phyloP scores from a whole-genome alignment of 208 protist genomes.

The Trypanosoma avium region DNA sequence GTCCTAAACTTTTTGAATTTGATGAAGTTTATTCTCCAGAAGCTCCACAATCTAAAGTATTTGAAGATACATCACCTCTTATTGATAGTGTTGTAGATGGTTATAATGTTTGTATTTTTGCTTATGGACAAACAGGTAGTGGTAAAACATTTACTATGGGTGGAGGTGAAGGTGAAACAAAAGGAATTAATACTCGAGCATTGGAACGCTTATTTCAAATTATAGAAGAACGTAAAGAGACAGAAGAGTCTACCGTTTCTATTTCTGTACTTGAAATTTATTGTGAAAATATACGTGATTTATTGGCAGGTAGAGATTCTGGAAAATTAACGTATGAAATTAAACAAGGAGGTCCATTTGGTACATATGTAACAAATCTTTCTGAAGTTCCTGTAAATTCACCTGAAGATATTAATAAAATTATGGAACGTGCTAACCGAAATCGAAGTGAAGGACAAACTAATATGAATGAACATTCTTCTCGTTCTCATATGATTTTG shows the following conservation, averaged over 20 bases:
- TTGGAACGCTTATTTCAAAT: constrained; percentile 87
- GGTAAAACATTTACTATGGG: constrained; percentile 93
- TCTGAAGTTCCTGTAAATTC: constrained; percentile 71
- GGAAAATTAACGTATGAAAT: constrained; percentile 74
- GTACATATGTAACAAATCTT: constrained; percentile 91
- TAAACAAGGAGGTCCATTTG: constrained; percentile 85
- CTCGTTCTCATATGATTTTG: constrained; percentile 94
- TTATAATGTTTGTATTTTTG: constrained; percentile 95
- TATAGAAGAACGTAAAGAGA: constrained; percentile 86
- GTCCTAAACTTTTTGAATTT: constrained; percentile 91
- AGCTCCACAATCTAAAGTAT: constrained; percentile 80
- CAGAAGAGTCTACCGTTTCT: constrained; percentile 76
- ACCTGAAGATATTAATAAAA: constrained; percentile 68
- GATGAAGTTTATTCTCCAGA: constrained; percentile 87
- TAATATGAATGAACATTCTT: constrained; percentile 94
- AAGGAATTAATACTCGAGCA: constrained; percentile 90
- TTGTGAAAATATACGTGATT: constrained; percentile 85
- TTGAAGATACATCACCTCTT: constrained; percentile 91
- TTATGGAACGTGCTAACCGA: constrained; percentile 74
- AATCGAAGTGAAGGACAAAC: constrained; percentile 86
- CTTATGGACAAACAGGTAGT: constrained; percentile 92
- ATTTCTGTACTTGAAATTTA: constrained; percentile 93
- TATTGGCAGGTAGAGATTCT: constrained; percentile 66
- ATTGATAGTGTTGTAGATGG: constrained; percentile 93
- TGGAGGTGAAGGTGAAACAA: constrained; percentile 65